Evolutionary conservation across 1,284 basidiomycete species (phyloP).

Genomic region (Cronartium quercuum): DNA sequence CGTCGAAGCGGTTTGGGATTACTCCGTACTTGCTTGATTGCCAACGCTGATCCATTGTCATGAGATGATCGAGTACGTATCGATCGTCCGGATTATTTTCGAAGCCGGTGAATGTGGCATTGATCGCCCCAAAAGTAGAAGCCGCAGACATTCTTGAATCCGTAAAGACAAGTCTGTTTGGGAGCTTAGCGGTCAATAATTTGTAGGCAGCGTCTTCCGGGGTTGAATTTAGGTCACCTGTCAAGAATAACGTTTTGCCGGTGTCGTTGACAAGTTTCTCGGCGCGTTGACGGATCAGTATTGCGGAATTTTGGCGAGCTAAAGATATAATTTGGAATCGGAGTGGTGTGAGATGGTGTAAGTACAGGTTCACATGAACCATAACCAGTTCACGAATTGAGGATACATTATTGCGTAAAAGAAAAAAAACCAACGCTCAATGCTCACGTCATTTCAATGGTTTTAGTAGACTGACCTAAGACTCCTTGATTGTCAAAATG

Average conservation of each 20-base stretch:
- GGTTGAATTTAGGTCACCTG: slow-evolving; percentile 44
- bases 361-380: too few species aligned
- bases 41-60: slow-evolving; percentile 37
- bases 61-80: slow-evolving; percentile 43
- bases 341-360: too few species aligned
- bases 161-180: slow-evolving; percentile 8
- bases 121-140: slow-evolving; percentile 40
- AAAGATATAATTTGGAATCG: background rate
- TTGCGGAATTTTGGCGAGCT: slow-evolving; percentile 41
- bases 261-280: background rate
- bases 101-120: slow-evolving; percentile 45
- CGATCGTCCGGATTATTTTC: slow-evolving; percentile 10
- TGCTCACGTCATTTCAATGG: too few species aligned
- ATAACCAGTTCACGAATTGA: too few species aligned
- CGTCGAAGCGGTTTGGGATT: slow-evolving; percentile 42
- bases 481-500: slow-evolving; percentile 44
- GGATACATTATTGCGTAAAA: too few species aligned
- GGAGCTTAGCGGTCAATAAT: slow-evolving; percentile 40
- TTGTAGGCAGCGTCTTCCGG: slow-evolving; percentile 42
- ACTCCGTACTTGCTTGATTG: slow-evolving; percentile 41
- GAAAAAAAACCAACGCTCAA: too few species aligned
- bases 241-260: slow-evolving; percentile 39
- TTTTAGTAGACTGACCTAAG: background rate
- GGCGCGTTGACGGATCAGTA: slow-evolving; percentile 38
- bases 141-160: slow-evolving; percentile 1